phyloP scores from a whole-genome alignment of 1,139 yeast genomes.

The Saccharomyces hybrid region DNA sequence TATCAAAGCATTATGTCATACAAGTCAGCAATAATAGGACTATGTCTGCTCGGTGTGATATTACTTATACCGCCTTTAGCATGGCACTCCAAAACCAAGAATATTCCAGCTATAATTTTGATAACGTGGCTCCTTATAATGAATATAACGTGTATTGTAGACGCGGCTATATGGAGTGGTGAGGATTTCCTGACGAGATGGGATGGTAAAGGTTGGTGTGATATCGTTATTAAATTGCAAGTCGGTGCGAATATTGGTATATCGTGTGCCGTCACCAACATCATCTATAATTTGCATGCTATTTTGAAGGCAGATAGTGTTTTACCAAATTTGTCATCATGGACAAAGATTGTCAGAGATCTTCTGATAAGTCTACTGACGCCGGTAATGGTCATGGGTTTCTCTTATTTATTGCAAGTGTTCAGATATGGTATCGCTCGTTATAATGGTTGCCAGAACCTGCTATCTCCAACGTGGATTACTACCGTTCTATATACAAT shows the following conservation, averaged over 20 bases:
- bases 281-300: constrained; percentile 59
- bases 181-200: constrained; percentile 40
- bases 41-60: constrained; percentile 45
- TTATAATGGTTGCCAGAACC: constrained; percentile 57
- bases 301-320: constrained; percentile 52
- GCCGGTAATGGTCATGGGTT: constrained; percentile 55
- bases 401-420: constrained; percentile 50
- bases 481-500: constrained; percentile 45
- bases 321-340: constrained; percentile 36
- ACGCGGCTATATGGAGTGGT: constrained; percentile 66
- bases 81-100: constrained; percentile 60
- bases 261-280: constrained; percentile 60
- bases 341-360: constrained; percentile 46
- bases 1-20: constrained; percentile 26
- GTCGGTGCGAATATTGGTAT: constrained; percentile 62
- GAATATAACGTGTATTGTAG: constrained; percentile 52
- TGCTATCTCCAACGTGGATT: constrained; percentile 40
- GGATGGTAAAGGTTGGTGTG: constrained; percentile 76
- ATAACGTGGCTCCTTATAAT: constrained; percentile 55
- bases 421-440: constrained; percentile 51
- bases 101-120: constrained; percentile 60
- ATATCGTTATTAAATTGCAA: constrained; percentile 55
- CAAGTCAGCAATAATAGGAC: constrained; percentile 40
- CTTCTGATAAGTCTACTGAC: constrained; percentile 50
- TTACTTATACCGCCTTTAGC: constrained; percentile 56